Base-by-base conservation (phyloP, 73 alveolate species). In the Stentor coeruleus region DNA sequence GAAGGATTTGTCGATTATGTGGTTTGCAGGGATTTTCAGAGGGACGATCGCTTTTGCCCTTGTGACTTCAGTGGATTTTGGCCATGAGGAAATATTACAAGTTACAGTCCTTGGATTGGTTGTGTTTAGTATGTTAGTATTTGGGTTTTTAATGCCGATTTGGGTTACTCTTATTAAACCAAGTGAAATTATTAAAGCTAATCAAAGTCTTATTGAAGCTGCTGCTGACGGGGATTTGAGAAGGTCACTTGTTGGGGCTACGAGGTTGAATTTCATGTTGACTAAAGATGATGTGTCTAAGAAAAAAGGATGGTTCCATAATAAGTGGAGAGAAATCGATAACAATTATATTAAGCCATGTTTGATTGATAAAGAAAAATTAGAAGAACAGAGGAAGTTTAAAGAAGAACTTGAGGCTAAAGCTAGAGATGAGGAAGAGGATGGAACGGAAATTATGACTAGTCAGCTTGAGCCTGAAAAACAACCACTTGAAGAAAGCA, bases 1-100 rank as follows among this genome's bases (percentile, higher is more conserved):
- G 60, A 90, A 80, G 59, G 91, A 92, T 66, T 74, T 88, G 31
- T 85, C 92, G 40, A 85, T 90, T 59, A 77, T 91, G 28, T 85
- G 93, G 80, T 90, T 91, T 41, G 89, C 94, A 3, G 98, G 98
- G 11, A 81, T 91, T 33, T 88, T 92, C 3, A 92, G 96, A 84
- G 98, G 98, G 11, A 93, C 96, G 30, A 90, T 92, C 31, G 96
- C 98, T 38, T 92, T 92, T 77, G 98, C 96, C 15, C 82, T 92
- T 1, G 84, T 72, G 15, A 82, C 81, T 35, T 59, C 37, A 28
- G 11, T 86, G 14, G 92, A 86, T 35, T 40, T 31, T 30, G 3
- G 80, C 2, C 79, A 66, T 2, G 37, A 20, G 33, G 79, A 66
- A 11, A 2, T 2, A 20, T 31, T 66, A 0, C 0, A 31, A 1